Evolutionary conservation across 331 rosid genomes (phyloP), one percentile per base, ranked within the genome.

Genomic region (Quercus phellos): DNA sequence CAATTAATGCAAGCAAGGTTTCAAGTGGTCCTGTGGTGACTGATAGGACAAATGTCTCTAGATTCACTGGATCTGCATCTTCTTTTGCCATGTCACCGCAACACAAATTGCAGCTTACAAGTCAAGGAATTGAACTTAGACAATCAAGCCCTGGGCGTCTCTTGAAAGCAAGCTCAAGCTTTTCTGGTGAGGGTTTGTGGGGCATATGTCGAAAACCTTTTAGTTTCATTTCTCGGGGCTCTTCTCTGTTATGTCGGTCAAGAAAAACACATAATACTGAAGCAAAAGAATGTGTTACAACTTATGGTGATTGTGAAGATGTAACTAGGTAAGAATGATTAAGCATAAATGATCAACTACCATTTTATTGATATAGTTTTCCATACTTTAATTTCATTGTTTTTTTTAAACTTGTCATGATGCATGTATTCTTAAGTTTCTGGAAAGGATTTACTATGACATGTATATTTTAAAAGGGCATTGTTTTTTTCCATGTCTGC

Each of bases 1-100:
- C 96, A 42, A 77, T 92, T 72, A 53, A 89, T 73, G 82, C 90
- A 77, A 84, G 86, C 90, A 92, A 83, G 87, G 84, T 90, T 77
- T 78, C 89, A 61, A 85, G 90, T 78, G 82, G 83, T 81, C 90
- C 91, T 78, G 78, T 82, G 29, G 84, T 83, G 54, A 81, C 90
- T 80, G 78, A 82, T 70, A 83, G 83, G 84, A 85, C 84, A 67
- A 27, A 76, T 70, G 63, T 85, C 77, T 80, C 87, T 80, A 86
- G 79, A 67, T 88, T 89, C 72, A 83, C 68, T 30, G 85, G 85
- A 80, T 70, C 79, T 68, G 59, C 70, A 56, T 85, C 80, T 74
- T 80, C 78, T 70, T 81, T 84, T 83, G 30, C 83, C 80, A 73
- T 68, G 73, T 82, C 94, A 73, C 72, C 75, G 19, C 87, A 85